Base-by-base conservation (phyloP, 2,329 filamentous ascomycete species). In the Trichoderma oligosporum region DNA sequence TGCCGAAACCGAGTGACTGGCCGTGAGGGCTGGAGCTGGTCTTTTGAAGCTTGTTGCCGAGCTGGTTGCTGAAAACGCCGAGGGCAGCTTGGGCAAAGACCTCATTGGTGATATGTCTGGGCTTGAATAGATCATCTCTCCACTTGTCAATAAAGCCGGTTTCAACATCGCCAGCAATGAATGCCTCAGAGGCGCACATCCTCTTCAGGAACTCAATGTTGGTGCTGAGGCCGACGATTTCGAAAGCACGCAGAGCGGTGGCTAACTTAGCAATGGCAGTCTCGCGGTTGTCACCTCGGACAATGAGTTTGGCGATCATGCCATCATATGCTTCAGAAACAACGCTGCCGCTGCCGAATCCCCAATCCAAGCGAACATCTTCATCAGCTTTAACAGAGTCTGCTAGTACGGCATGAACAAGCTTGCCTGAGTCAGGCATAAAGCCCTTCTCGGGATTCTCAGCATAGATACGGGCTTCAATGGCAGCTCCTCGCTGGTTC, bases 251-350 rank as follows among this genome's bases (percentile, higher is more conserved):
- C 9, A 99, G 77, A 0, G 94, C 92, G 4, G 86, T 78, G 35
- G 85, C 84, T 59, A 99, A 79, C 71, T 90, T 95, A 58, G 89
- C 85, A 48, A 99, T 87, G 3, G 92, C 90, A 24, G 88, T 87
- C 68, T 88, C 82, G 59, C 94, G 82, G 57, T 87, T 87, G 14
- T 84, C 82, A 0, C 89, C 94, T 58, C 89, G 84, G 5, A 97
- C 91, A 65, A 99, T 99, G 52, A 99, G 82, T 75, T 99, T 99
- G 42, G 94, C 90, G 64, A 99, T 96, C 94, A 99, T 99, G 25
- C 94, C 94, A 65, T 99, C 94, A 72, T 99, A 99, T 55, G 94
- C 89, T 58, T 93, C 90, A 0, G 92, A 95, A 2, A 99, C 89
- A 61, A 91, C 90, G 69, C 96, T 93, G 24, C 94, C 94, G 64